Conservation (phyloP, 495 filamentous ascomycete species). For the Glarea lozoyensis region DNA sequence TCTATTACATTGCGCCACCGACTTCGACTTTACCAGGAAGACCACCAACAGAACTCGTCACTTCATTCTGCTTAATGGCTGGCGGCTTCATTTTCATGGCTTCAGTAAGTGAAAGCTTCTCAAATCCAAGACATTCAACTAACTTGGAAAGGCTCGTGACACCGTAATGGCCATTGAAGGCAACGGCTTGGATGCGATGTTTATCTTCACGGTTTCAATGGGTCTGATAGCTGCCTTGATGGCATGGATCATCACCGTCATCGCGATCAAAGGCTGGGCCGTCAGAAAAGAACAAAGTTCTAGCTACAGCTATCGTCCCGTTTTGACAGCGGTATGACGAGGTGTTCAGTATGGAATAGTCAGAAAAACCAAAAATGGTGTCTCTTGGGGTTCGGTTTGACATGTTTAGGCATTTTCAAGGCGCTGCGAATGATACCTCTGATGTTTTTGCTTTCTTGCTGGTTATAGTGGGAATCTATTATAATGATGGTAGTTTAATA, state of each 20-base stretch:
- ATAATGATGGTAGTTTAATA: no score
- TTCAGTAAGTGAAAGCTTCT: slow-evolving; percentile 52
- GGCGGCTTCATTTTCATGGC: slow-evolving; percentile 92
- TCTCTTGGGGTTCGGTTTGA: no score
- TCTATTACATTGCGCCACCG: slow-evolving; percentile 75
- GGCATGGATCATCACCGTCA: slow-evolving; percentile 68
- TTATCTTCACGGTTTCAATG: slow-evolving; percentile 84
- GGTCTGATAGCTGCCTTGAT: slow-evolving; percentile 76
- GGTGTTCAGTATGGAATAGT: no score
- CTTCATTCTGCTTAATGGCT: slow-evolving; percentile 76
- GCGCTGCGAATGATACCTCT: no score
- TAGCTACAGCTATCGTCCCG: no score
- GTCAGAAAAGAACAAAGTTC: slow-evolving; percentile 44
- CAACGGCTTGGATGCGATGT: slow-evolving; percentile 73
- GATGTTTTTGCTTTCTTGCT: no score
- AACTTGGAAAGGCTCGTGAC: slow-evolving; percentile 47
- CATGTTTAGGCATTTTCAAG: no score
- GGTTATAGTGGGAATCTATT: no score
- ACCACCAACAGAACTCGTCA: slow-evolving; percentile 83
- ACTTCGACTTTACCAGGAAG: slow-evolving; percentile 74
- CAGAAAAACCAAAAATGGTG: no score
- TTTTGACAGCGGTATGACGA: no score
- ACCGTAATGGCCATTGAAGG: slow-evolving; percentile 70
- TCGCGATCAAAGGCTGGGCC: slow-evolving; percentile 91
- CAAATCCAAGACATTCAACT: slow-evolving; percentile 10